Evolutionary conservation across 768 basidiomycete genomes (phyloP), one percentile per base, ranked within the genome.

Genomic region (Pulveroboletus sp.): DNA sequence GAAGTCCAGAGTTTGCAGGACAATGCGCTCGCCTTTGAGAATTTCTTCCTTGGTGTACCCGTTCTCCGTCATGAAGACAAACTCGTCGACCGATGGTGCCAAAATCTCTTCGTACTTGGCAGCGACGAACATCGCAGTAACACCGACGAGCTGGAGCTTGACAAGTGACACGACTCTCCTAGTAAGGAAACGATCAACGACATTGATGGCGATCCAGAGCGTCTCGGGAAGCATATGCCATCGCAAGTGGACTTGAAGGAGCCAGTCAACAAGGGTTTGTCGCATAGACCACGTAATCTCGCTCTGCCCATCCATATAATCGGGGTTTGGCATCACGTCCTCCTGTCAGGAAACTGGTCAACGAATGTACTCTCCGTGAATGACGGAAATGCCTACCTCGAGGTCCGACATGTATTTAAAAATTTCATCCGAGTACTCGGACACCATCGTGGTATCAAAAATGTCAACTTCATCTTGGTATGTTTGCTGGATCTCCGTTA

Each of bases 161-260:
- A 89, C 81, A 36, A 93, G 73, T 4, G 88, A 90, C 15, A 95
- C 92, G 49, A 90, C 83, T 30, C 92, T 84, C 62, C 86, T 84
- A 44, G 87, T 89, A 43, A 95, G 76, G 77, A 95, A 93, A 55
- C 92, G 87, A 65, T 95, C 92, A 56, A 95, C 81, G 53, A 99
- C 85, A 74, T 98, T 99, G 76, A 99, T 80, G 37, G 95, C 91
- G 61, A 98, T 98, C 96, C 96, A 99, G 15, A 98, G 81, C 3
- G 96, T 99, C 70, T 99, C 96, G 27, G 96, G 95, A 41, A 97
- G 81, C 90, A 99, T 92, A 75, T 97, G 95, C 76, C 98, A 99
- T 27, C 93, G 86, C 53, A 97, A 75, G 74, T 99, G 96, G 31
- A 98, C 93, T 67, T 98, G 95, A 47, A 95, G 80, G 21, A 99